Base-by-base conservation (phyloP, 179 eudicot genomes). In the Nepenthes alata region DNA sequence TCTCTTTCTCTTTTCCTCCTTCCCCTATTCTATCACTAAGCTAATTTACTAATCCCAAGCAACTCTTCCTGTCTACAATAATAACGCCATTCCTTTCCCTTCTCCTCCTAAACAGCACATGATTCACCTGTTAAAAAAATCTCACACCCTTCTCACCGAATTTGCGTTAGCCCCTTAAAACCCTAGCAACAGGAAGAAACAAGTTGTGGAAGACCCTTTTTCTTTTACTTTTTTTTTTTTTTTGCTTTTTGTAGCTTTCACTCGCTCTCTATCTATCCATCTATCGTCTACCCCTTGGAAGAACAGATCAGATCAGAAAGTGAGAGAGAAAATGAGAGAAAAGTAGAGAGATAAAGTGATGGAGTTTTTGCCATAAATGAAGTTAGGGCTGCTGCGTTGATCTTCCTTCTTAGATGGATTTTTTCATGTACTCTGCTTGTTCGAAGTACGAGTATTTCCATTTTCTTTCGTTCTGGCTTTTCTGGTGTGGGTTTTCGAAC, bases 81-180 rank as follows among this genome's bases (percentile, higher is more conserved):
- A 69, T 77, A 73, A 61, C 39, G 80, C 56, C 11, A 73, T 73
- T 62, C 58, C 9, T 76, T 76, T 75, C 76, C 76, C 62, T 72
- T 60, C 36, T 67, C 50, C 44, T 41, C 51, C 55, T 16, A 25
- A 47, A 49, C 25, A 35, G 1, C 55, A 54, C 2, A n/a, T 9
- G 36, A 11, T 48, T 34, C 64, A 11, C 39, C 34, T 13, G 7
- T 41, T 41, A 41, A 4, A 4, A 41, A 9, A 25, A 37, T 61
- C 64, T 37, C 35, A 4, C 16, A 3, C 1, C 45, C 45, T 2
- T 53, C 47, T 37, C 50, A 58, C 70, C 72, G 67, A 63, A 62
- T 67, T 63, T 67, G 63, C 73, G 77, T 61, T 37, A 55, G 53
- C 36, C 36, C 52, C 47, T 44, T 52, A 58, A 47, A 69, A 67